Percentiles rank a stretch among this genome's conserved stretches.
Evolutionary conservation across 495 filamentous ascomycete genomes (phyloP).

Genomic region (Penicillium dipodomyicola): DNA sequence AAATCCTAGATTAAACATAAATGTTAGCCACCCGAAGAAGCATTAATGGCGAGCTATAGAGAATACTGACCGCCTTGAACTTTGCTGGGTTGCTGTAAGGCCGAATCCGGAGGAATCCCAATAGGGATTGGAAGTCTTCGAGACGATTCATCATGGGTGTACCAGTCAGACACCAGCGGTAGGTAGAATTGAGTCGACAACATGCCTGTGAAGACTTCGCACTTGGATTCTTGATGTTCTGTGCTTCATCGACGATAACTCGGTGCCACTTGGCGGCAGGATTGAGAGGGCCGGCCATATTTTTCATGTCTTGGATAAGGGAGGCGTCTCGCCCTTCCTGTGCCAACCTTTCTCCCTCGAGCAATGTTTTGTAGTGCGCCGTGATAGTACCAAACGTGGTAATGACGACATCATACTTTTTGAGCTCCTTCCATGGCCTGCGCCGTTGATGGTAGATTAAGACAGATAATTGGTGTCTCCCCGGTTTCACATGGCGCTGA

Average conservation of each 20-base stretch:
- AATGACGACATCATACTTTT: slow-evolving; percentile 75
- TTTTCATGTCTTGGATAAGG: slow-evolving; percentile 22
- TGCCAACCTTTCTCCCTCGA: slow-evolving; percentile 49
- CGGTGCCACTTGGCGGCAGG: slow-evolving; percentile 71
- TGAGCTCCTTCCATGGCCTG: slow-evolving; percentile 58
- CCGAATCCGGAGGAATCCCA: slow-evolving; percentile 76
- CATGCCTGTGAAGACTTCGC: slow-evolving; percentile 66
- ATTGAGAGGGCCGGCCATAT: slow-evolving; percentile 59
- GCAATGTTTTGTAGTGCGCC: slow-evolving; percentile 55
- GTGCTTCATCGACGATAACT: slow-evolving; percentile 89
- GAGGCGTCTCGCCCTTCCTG: slow-evolving; percentile 25
- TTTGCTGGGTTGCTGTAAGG: slow-evolving; percentile 68
- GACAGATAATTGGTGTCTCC: slow-evolving; percentile 58
- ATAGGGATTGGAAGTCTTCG: slow-evolving; percentile 75
- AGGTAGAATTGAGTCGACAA: slow-evolving; percentile 57
- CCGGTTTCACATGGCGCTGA: slow-evolving; percentile 60
- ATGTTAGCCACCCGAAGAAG: neutral
- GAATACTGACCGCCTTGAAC: slow-evolving; percentile 56
- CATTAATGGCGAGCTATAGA: slow-evolving; percentile 4
- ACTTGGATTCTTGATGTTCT: slow-evolving; percentile 84
- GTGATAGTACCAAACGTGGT: slow-evolving; percentile 85
- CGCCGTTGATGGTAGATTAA: slow-evolving; percentile 64
- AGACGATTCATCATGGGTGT: slow-evolving; percentile 94
- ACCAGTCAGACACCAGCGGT: slow-evolving; percentile 84
- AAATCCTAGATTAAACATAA: slow-evolving; percentile 44